Evolutionary conservation across 164 flowering plant species (phyloP), one percentile per base, ranked within the genome.

Genomic region (Aristolochia californica): DNA sequence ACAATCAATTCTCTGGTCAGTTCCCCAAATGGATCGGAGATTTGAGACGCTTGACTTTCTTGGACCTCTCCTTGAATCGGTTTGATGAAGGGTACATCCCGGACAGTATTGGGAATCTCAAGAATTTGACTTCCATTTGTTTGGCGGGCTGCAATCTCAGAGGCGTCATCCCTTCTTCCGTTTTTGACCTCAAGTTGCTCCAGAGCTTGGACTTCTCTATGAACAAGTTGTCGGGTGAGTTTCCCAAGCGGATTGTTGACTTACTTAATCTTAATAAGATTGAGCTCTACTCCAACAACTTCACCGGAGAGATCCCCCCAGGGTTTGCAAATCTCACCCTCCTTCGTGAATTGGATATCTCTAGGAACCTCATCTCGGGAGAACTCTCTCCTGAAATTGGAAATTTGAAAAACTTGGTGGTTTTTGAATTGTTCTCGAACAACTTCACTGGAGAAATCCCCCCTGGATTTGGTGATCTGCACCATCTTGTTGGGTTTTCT

Each of bases 21-120:
- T 77, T 91, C 47, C 98, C 96, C 0, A 38, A 18, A 13, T 91
- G 98, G 98, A 74, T 85, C 20, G 86, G 78, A 5, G 80, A 75
- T 28, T 63, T 87, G 55, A 77, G 76, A 0, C 51, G 74, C 0
- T 61, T 91, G 63, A 70, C 66, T 50, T 55, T 64, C 0, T 66
- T 91, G 56, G 75, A 72, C 17, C 67, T 91, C 0, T 88, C 80
- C 0, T 28, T 45, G 10, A 91, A 87, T 60, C 54, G 64, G 1
- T 88, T 53, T 20, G 81, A 69, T 43, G 86, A 71, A 15, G 71
- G 82, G 13, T 77, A 69, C 59, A 82, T 91, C 52, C 96, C 95
- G 2, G 78, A 66, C 26, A 70, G 55, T 57, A 53, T 91, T 49
- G 91, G 91, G 18, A 80, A 75, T 48, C 61, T 91, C 75, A 85